Evolutionary conservation across 805 yeast species (phyloP), one percentile per base, ranked within the genome.

Genomic region (Myxozyma neglecta): DNA sequence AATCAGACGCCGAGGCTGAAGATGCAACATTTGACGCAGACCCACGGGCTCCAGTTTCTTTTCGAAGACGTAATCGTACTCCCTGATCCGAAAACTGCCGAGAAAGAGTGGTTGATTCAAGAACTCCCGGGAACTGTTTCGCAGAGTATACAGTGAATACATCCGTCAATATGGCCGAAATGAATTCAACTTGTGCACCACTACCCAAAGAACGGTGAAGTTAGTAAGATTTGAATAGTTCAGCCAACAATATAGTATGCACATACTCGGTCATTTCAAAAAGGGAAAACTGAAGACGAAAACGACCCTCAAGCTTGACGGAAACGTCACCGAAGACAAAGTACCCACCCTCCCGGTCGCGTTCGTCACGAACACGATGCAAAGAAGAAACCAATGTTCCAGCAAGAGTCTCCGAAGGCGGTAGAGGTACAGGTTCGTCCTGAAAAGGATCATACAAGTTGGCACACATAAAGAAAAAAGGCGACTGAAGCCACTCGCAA

Each of bases 61-160:
- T 66, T 11, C 69, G 65, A 14, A 66, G 55, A 16, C 69, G 65
- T 16, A 66, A 53, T 14, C 69, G 63, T n/a, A 66, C 69, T 16
- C 69, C 69, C 48, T 66, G 69, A 52, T 66, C 69, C 3, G 68
- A 60, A 53, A 66, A 66, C 35, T 53, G 64, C 20, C 69, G 65
- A 18, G 69, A 66, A 43, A 66, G 60, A 24, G 58, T n/a, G 24
- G 69, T 66, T 16, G 67, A 61, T 49, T 66, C 69, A 32, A 65
- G 61, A 35, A 64, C 63, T 24, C 69, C 69, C 32, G 69, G 69
- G 35, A 59, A 66, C 48, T 57, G 59, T 45, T 57, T 59, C n/a
- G 61, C 35, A 5, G 66, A 48, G 53, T 54, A 63, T 36, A 63
- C 65, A 6, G 61, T 63, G 42, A 66, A 59, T 18, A 63, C 54